Conservation (phyloP, 805 yeast species). For the Hanseniaspora occidentalis region DNA sequence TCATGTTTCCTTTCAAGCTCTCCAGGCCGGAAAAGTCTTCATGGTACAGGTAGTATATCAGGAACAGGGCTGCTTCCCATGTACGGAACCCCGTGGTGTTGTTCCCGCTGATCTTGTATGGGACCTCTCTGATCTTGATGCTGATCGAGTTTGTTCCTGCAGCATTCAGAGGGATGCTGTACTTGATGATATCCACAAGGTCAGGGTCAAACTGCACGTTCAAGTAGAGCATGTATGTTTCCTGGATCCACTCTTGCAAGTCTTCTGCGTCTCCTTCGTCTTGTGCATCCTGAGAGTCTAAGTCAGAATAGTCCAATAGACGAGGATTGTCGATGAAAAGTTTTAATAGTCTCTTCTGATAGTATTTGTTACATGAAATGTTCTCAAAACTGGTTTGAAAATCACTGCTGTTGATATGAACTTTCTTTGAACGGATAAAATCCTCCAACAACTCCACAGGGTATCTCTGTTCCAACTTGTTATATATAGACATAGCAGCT, state of each 20-base stretch:
- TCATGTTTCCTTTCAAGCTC: not conserved
- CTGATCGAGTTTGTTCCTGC: conserved; percentile 1
- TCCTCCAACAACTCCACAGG: not conserved
- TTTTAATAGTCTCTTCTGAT: not conserved
- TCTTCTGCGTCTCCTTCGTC: conserved; percentile 7
- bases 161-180: conserved; percentile 13
- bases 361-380: not conserved
- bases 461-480: not conserved
- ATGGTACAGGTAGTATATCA: conserved; percentile 33
- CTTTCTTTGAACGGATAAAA: not conserved
- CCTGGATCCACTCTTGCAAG: conserved; percentile 21
- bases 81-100: conserved; percentile 87
- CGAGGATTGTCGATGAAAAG: not conserved
- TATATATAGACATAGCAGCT: not conserved
- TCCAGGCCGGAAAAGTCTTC: not conserved
- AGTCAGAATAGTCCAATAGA: not conserved
- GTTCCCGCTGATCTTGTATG: conserved; percentile 50
- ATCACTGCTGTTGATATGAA: not conserved
- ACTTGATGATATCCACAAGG: conserved; percentile 22
- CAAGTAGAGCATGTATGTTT: conserved; percentile 21
- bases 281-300: conserved; percentile 1
- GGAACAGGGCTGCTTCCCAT: conserved; percentile 81
- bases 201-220: conserved; percentile 17
- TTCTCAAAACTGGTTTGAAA: not conserved
- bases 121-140: conserved; percentile 42